A percentile compares a stretch with the other conserved stretches of the same genome.
These are phyloP conservation scores for Melastoma malabathricum DNA, from an alignment of 345 rosid species.

Conservation along the genomic window DNA sequence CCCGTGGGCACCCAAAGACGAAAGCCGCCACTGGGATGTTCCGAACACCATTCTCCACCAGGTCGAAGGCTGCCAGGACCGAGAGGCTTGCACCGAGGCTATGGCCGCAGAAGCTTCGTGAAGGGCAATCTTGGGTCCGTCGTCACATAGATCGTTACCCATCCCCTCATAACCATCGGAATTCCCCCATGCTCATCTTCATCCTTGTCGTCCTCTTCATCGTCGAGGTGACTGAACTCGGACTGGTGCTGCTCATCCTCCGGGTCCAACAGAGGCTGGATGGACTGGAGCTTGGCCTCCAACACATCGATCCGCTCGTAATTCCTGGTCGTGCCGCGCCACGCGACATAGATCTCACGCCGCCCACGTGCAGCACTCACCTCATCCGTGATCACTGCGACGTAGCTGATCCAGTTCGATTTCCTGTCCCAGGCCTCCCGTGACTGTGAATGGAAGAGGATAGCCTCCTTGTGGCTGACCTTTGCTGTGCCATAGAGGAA, in stretches of 20 bases:
- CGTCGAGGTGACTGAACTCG: background rate
- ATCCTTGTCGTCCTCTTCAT: conserved; percentile 15
- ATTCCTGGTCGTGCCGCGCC: conserved; percentile 72
- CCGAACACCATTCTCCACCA: conserved; percentile 45
- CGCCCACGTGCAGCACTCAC: conserved; percentile 31
- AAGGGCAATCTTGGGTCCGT: conserved; percentile 47
- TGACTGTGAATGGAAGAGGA: conserved; percentile 54
- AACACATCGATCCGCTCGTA: conserved; percentile 70
- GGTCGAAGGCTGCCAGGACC: conserved; percentile 47
- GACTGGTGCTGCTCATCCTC: conserved; percentile 1
- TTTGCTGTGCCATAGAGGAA: conserved; percentile 84
- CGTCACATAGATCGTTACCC: conserved; percentile 69
- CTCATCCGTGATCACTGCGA: conserved; percentile 59
- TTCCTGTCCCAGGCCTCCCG: conserved; percentile 87
- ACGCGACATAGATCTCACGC: conserved; percentile 57
- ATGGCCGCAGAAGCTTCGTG: conserved; percentile 54
- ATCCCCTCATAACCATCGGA: conserved; percentile 67
- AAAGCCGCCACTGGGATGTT: conserved; percentile 57
- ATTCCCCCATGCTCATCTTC: conserved; percentile 27
- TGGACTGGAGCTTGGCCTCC: conserved; percentile 44
- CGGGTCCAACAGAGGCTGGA: conserved; percentile 24
- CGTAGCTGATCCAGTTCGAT: conserved; percentile 90
- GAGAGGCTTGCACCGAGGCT: conserved; percentile 86
- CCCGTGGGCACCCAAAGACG: conserved; percentile 67
- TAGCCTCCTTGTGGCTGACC: conserved; percentile 36